These are phyloP conservation scores for Aspergillus pseudoterreus DNA, from an alignment of 2,329 filamentous ascomycete genomes.

Conservation along the genomic window DNA sequence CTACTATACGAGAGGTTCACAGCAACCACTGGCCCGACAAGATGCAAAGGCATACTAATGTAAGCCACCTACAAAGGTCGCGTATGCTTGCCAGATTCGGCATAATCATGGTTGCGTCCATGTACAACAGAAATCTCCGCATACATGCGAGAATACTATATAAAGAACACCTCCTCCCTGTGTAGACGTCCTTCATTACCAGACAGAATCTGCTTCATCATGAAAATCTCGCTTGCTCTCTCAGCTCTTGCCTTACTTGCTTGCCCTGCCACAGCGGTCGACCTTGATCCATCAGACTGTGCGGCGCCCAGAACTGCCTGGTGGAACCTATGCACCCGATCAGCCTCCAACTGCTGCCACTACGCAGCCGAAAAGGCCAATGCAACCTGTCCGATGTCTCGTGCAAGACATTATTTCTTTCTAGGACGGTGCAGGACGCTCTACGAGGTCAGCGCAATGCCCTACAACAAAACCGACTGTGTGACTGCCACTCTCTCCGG, in stretches of 20 bases:
- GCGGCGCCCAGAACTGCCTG: neutral
- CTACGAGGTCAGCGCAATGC: neutral
- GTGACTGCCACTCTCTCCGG: neutral
- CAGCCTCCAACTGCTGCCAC: conserved; percentile 4
- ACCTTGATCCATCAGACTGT: conserved; percentile 1
- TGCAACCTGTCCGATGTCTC: conserved; percentile 5
- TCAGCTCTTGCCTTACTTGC: conserved; percentile 5
- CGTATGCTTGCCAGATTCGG: conserved; percentile 3
- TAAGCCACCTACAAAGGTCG: conserved; percentile 2
- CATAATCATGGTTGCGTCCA: neutral
- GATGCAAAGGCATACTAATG: neutral
- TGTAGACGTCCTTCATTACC: conserved; percentile 1
- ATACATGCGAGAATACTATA: neutral
- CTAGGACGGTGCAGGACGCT: neutral
- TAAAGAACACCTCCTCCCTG: conserved; percentile 1
- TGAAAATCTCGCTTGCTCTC: conserved; percentile 4
- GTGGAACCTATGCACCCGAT: neutral
- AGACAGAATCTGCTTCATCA: conserved; percentile 2
- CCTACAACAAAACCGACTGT: conserved; percentile 2
- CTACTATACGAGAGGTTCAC: conserved; percentile 1
- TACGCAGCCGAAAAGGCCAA: conserved; percentile 4
- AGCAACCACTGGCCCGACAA: conserved; percentile 1
- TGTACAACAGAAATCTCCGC: neutral
- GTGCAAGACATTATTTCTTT: neutral
- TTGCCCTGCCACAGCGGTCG: conserved; percentile 3